These are phyloP conservation scores for Discostella pseudostelligera DNA, from an alignment of 108 stramenopile genomes.

Conservation along the genomic window DNA sequence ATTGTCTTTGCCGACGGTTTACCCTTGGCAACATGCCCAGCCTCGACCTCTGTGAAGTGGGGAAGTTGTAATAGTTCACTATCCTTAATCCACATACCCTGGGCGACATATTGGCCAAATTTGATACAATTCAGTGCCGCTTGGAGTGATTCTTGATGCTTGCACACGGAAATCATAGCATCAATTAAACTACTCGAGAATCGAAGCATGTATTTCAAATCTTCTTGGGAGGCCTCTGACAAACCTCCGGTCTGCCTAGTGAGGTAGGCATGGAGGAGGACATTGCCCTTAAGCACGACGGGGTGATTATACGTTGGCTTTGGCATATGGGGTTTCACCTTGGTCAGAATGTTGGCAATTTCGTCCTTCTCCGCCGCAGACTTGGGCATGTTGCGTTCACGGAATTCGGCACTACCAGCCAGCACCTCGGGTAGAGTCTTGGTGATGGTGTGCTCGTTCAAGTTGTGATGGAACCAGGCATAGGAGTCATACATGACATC, in stretches of 20 bases:
- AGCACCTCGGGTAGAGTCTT: conserved; percentile 83
- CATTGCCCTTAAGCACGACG: conserved; percentile 90
- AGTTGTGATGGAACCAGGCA: conserved; percentile 88
- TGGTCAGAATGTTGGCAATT: conserved; percentile 52
- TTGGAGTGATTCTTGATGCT: conserved; percentile 83
- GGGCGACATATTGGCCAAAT: conserved; percentile 90
- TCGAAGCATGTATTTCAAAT: conserved; percentile 88
- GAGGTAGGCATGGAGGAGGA: conserved; percentile 92
- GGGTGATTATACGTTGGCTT: conserved; percentile 91
- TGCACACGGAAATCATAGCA: conserved; percentile 95
- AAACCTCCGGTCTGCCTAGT: conserved; percentile 62
- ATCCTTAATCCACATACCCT: conserved; percentile 92
- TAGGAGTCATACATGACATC: conserved; percentile 98
- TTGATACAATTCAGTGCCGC: conserved; percentile 88
- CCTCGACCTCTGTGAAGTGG: conserved; percentile 85
- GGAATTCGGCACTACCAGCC: conserved; percentile 87
- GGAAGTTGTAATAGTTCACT: conserved; percentile 86
- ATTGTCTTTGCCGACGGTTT: conserved; percentile 59
- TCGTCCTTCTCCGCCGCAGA: conserved; percentile 58
- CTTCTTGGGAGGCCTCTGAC: conserved; percentile 43
- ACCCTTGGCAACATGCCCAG: conserved; percentile 63
- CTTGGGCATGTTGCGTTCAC: conserved; percentile 79
- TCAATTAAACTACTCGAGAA: conserved; percentile 83
- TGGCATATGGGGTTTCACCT: conserved; percentile 73
- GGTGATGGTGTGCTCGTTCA: conserved; percentile 73